Percentiles rank a stretch among this genome's conserved stretches.
phyloP scores from a whole-genome alignment of 768 basidiomycete species.

The Suillus subaureus region DNA sequence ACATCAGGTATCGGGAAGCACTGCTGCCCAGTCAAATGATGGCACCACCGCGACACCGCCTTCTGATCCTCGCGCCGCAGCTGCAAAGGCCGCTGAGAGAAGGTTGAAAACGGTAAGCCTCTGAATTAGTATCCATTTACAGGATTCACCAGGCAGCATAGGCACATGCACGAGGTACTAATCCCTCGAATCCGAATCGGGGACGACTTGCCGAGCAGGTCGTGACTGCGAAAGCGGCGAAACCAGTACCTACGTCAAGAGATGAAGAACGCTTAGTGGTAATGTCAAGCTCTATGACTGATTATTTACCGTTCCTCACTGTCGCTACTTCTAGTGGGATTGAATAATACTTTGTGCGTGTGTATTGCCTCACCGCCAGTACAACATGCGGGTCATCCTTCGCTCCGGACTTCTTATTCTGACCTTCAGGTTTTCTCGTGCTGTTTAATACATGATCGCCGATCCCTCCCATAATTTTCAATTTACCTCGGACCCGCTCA shows the following conservation, averaged over 20 bases:
- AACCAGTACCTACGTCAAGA: constrained; percentile 39
- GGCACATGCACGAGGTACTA: constrained; percentile 46
- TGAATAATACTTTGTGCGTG: constrained; percentile 31
- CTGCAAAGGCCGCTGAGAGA: constrained; percentile 65
- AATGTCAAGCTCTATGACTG: constrained; percentile 29
- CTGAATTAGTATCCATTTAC: constrained; percentile 16
- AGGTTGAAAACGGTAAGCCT: constrained; percentile 55
- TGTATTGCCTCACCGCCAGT: constrained; percentile 24
- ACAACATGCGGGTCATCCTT: constrained; percentile 22
- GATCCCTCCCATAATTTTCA: constrained; percentile 22
- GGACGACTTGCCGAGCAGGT: constrained; percentile 47
- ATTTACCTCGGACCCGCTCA: constrained; percentile 35
- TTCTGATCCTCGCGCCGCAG: constrained; percentile 52
- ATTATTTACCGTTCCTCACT: constrained; percentile 28
- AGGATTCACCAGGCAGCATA: constrained; percentile 30
- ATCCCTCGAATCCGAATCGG: constrained; percentile 46
- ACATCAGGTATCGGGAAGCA: constrained; percentile 52
- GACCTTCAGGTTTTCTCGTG: constrained; percentile 39
- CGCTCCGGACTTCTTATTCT: constrained; percentile 21
- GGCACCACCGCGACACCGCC: constrained; percentile 25
- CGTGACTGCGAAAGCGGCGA: constrained; percentile 40
- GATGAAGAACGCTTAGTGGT: constrained; percentile 48
- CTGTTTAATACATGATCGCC: constrained; percentile 34
- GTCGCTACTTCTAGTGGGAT: constrained; percentile 43
- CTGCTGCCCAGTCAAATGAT: constrained; percentile 27